Percentiles rank a stretch among this genome's conserved stretches.
phyloP scores from a whole-genome alignment of 1,139 yeast genomes.

The Magnusiomyces fungicola region DNA sequence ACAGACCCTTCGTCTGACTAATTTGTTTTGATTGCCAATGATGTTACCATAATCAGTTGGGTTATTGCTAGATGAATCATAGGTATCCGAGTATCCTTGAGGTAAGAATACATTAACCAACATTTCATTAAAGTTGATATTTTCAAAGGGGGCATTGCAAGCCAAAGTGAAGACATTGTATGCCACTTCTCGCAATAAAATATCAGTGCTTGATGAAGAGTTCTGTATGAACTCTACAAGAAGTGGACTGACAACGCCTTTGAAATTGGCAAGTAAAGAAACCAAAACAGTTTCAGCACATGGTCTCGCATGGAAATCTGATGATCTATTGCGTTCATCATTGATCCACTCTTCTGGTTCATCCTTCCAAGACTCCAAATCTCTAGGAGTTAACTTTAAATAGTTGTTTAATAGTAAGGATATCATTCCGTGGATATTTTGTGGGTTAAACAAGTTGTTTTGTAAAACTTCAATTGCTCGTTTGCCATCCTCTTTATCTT shows the following conservation, averaged over 20 bases:
- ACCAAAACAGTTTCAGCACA: constrained; percentile 84
- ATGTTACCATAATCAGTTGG: constrained; percentile 7
- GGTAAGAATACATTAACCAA: constrained; percentile 59
- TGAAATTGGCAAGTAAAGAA: constrained; percentile 61
- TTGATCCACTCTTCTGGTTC: constrained; percentile 94
- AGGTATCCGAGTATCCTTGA: constrained; percentile 38
- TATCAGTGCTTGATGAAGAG: constrained; percentile 41
- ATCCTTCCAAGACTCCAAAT: constrained; percentile 68
- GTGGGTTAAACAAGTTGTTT: constrained; percentile 50
- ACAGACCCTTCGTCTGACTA: constrained; percentile 73
- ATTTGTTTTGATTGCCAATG: constrained; percentile 32
- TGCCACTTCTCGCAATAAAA: constrained; percentile 69
- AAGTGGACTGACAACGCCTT: constrained; percentile 52
- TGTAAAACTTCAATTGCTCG: constrained; percentile 48
- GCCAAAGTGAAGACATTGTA: constrained; percentile 77
- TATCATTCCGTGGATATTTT: constrained; percentile 50
- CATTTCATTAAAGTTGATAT: constrained; percentile 55
- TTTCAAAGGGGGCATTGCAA: constrained; percentile 55
- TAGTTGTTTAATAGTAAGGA: constrained; percentile 67
- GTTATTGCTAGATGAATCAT: constrained; percentile 17
- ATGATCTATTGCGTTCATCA: constrained; percentile 68
- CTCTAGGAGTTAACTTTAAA: constrained; percentile 62
- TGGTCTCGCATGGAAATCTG: constrained; percentile 80
- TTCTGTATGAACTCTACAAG: constrained; percentile 57
- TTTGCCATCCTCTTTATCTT: constrained; percentile 49